These are phyloP conservation scores for Gonapodya sp. DNA, from an alignment of 192 early-diverging fungal species.

Conservation along the genomic window DNA sequence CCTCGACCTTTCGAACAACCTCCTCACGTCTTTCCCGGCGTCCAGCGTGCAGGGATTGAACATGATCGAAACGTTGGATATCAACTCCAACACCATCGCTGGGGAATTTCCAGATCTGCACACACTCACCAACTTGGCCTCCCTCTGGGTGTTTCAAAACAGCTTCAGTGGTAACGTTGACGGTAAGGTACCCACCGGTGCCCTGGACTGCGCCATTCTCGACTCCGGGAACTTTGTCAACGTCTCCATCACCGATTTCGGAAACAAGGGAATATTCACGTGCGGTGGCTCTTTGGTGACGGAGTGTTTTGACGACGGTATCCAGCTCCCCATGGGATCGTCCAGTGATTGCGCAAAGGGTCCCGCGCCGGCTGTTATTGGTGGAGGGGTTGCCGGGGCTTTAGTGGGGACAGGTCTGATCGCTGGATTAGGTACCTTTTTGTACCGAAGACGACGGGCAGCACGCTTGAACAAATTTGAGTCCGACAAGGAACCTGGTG, in stretches of 20 bases:
- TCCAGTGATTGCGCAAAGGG: background rate
- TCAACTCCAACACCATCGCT: background rate
- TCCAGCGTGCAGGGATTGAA: background rate
- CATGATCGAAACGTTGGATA: background rate
- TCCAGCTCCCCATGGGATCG: background rate
- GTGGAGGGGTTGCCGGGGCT: background rate
- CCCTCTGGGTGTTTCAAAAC: background rate
- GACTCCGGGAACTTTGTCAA: background rate
- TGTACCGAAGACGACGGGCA: background rate
- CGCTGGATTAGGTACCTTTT: background rate
- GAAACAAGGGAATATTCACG: background rate
- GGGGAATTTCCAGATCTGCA: background rate
- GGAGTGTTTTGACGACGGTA: background rate
- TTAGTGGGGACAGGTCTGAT: background rate
- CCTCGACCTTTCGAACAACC: background rate
- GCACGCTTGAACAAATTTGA: background rate
- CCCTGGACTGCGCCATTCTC: background rate
- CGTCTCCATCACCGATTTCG: background rate
- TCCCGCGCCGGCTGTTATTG: background rate
- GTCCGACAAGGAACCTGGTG: background rate
- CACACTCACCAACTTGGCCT: background rate
- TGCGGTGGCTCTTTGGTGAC: background rate
- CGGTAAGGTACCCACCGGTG: background rate
- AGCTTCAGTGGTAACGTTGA: background rate
- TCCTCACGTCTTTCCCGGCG: background rate